Evolutionary conservation across 2,329 filamentous ascomycete species (phyloP).

Genomic region (Colletotrichum nymphaeae): DNA sequence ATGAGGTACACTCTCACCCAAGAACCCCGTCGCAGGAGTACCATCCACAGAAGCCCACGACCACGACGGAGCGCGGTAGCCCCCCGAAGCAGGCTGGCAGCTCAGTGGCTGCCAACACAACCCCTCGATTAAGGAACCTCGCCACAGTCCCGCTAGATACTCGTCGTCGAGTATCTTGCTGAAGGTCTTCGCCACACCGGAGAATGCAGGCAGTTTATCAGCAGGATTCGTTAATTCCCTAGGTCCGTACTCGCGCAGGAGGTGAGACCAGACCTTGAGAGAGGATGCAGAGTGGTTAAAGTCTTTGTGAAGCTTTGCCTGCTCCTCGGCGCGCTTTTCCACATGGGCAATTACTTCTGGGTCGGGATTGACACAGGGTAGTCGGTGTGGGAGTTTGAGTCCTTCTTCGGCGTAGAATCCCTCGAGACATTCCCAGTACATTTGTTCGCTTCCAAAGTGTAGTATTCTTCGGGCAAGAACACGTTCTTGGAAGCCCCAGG

Average conservation of each 20-base stretch:
- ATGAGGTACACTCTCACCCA: neutral
- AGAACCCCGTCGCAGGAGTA: neutral
- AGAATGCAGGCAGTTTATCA: constrained; percentile 45
- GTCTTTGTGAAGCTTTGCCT: neutral
- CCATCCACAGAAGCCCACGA: constrained; percentile 30
- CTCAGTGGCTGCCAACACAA: constrained; percentile 20
- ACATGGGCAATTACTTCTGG: neutral
- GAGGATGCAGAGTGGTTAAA: neutral
- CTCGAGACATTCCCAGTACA: constrained; percentile 33
- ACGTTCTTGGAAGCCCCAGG: constrained; percentile 46
- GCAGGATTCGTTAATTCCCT: constrained; percentile 35
- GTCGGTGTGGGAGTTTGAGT: neutral
- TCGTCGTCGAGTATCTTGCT: constrained; percentile 37
- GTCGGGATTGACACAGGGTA: neutral
- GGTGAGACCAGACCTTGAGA: neutral
- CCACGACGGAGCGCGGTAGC: constrained; percentile 30
- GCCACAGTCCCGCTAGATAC: constrained; percentile 46
- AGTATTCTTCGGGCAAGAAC: constrained; percentile 41
- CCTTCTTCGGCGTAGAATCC: constrained; percentile 19
- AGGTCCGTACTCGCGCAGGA: constrained; percentile 14
- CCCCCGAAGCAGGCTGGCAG: neutral
- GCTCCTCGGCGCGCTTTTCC: neutral
- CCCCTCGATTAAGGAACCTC: neutral
- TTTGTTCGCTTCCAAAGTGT: constrained; percentile 38
- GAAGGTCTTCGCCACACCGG: constrained; percentile 42